Conservation (phyloP, 2,329 filamentous ascomycete species). For the Penicillium palitans region DNA sequence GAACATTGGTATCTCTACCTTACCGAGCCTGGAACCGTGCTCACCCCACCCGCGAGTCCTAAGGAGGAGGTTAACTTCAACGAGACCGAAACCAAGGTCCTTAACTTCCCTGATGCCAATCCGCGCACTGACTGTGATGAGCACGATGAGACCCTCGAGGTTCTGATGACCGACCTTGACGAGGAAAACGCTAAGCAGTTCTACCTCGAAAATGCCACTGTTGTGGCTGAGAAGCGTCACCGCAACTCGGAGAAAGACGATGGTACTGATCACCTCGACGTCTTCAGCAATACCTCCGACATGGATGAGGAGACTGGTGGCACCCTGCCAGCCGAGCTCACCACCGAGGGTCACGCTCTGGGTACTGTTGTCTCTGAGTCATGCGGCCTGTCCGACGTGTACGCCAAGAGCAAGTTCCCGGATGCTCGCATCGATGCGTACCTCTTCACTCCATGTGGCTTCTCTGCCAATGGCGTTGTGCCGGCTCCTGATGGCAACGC, state of each 20-base stretch:
- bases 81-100: slow-evolving; percentile 60
- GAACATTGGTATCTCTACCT: slow-evolving; percentile 99
- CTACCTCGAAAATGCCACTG: slow-evolving; percentile 79
- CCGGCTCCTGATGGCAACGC: slow-evolving; percentile 66
- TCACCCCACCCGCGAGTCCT: slow-evolving; percentile 83
- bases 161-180: slow-evolving; percentile 69
- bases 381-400: slow-evolving; percentile 86
- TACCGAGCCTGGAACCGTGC: slow-evolving; percentile 75
- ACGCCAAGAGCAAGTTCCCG: slow-evolving; percentile 81
- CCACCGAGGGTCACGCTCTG: slow-evolving; percentile 89
- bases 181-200: slow-evolving; percentile 67
- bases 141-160: slow-evolving; percentile 57
- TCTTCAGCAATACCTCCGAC: slow-evolving; percentile 75
- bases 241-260: slow-evolving; percentile 67
- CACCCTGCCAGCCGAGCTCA: slow-evolving; percentile 69
- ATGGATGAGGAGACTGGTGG: slow-evolving; percentile 54
- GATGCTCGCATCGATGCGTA: slow-evolving; percentile 95
- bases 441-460: slow-evolving; percentile 93
- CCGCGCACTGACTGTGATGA: slow-evolving; percentile 35
- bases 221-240: slow-evolving; percentile 80
- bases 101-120: slow-evolving; percentile 52
- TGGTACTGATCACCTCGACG: slow-evolving; percentile 60
- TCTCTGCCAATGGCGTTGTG: slow-evolving; percentile 94
- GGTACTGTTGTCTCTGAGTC: slow-evolving; percentile 88
- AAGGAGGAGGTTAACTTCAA: slow-evolving; percentile 47